These are phyloP conservation scores for Aspergillus sp. DNA, from an alignment of 2,329 filamentous ascomycete genomes.

Conservation along the genomic window DNA sequence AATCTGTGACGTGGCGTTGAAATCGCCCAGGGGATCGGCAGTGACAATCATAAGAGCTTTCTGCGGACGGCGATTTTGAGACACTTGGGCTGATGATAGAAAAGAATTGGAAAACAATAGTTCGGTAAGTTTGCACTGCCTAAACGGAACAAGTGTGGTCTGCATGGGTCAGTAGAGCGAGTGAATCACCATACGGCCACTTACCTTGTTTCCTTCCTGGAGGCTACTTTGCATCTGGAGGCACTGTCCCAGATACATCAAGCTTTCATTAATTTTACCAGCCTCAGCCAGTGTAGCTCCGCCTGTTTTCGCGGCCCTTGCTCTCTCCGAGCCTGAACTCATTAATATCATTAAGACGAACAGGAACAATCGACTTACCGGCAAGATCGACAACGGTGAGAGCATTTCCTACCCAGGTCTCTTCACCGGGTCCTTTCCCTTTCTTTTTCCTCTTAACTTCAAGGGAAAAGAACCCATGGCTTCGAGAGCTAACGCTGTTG, in stretches of 20 bases:
- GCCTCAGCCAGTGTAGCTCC: slow-evolving; percentile 88
- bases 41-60: slow-evolving; percentile 94
- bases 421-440: slow-evolving; percentile 42
- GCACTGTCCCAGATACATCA: slow-evolving; percentile 97
- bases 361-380: slow-evolving; percentile 39
- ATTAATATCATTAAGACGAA: slow-evolving; percentile 10
- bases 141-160: slow-evolving; percentile 66
- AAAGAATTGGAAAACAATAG: slow-evolving; percentile 83
- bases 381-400: slow-evolving; percentile 87
- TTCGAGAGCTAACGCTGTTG: slow-evolving; percentile 85
- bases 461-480: slow-evolving; percentile 91
- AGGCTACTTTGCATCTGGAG: slow-evolving; percentile 87
- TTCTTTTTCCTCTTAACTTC: slow-evolving; percentile 75
- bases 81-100: slow-evolving; percentile 49
- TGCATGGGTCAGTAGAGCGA: slow-evolving; percentile 25
- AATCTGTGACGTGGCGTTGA: slow-evolving; percentile 94
- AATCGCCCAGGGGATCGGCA: slow-evolving; percentile 84
- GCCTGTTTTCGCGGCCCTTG: slow-evolving; percentile 85
- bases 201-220: slow-evolving; percentile 62
- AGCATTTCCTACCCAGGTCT: slow-evolving; percentile 64
- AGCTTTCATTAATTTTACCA: slow-evolving; percentile 94
- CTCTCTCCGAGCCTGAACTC: slow-evolving; percentile 64
- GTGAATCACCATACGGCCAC: slow-evolving; percentile 6
- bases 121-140: slow-evolving; percentile 78
- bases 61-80: slow-evolving; percentile 58